phyloP scores from a whole-genome alignment of 306 rosid species.

The Astragalus glycyphyllos region DNA sequence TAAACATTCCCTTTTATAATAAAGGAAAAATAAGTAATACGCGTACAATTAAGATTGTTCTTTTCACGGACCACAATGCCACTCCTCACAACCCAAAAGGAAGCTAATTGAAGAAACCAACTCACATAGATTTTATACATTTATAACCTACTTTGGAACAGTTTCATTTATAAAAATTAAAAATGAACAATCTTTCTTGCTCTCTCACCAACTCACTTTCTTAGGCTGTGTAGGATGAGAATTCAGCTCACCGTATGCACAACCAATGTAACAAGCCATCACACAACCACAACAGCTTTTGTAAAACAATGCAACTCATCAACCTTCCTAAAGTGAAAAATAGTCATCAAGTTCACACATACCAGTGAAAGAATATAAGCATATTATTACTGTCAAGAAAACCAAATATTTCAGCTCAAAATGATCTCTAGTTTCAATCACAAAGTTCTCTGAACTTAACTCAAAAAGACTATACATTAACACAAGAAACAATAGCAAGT shows the following conservation, averaged over 20 bases:
- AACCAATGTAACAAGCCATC: slow-evolving; percentile 5
- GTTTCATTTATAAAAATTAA: slow-evolving; percentile 25
- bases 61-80: slow-evolving; percentile 6
- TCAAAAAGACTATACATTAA: background rate
- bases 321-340: slow-evolving; percentile 22
- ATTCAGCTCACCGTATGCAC: slow-evolving; percentile 19
- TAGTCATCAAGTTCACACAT: slow-evolving; percentile 19
- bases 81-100: slow-evolving; percentile 7
- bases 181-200: slow-evolving; percentile 3
- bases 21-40: background rate
- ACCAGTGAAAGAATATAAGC: background rate
- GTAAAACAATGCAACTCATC: slow-evolving; percentile 17
- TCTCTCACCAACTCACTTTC: slow-evolving; percentile 14
- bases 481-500: slow-evolving; percentile 26
- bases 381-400: slow-evolving; percentile 7
- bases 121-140: background rate
- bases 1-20: background rate
- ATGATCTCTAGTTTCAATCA: slow-evolving; percentile 28
- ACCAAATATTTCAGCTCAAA: slow-evolving; percentile 26
- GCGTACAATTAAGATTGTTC: background rate
- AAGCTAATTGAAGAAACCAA: background rate
- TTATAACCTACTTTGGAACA: slow-evolving; percentile 8
- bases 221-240: background rate
- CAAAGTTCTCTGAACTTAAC: slow-evolving; percentile 5
- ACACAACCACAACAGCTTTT: slow-evolving; percentile 13